phyloP scores from a whole-genome alignment of 352 stramenopile species.

The Phytopythium litorale region DNA sequence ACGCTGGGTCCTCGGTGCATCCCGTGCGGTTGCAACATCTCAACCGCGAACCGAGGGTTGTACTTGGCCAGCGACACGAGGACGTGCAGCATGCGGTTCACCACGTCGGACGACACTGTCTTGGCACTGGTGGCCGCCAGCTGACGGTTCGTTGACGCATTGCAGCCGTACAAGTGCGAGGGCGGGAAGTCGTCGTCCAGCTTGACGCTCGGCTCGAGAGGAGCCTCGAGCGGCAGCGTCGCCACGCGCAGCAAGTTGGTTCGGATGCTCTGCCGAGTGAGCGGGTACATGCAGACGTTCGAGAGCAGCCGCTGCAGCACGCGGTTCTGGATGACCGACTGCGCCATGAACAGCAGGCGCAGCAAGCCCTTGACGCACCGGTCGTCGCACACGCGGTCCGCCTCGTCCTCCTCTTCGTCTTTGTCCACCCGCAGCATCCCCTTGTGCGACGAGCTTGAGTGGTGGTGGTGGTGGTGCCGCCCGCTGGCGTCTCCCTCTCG shows the following conservation, averaged over 20 bases:
- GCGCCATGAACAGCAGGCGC: slow-evolving; percentile 73
- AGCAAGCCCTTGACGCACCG: slow-evolving; percentile 59
- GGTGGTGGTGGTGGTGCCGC: slow-evolving; percentile 21
- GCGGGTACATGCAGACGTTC: slow-evolving; percentile 80
- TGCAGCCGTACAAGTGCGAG: slow-evolving; percentile 47
- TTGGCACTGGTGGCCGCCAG: slow-evolving; percentile 8
- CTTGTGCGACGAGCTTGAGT: slow-evolving; percentile 19
- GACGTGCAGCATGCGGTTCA: slow-evolving; percentile 86
- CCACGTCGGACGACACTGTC: slow-evolving; percentile 78
- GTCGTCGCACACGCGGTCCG: slow-evolving; percentile 69
- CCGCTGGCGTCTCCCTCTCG: slow-evolving; percentile 22
- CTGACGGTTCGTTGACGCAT: slow-evolving; percentile 14
- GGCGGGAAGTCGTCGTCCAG: slow-evolving; percentile 60
- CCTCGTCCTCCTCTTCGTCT: slow-evolving; percentile 61
- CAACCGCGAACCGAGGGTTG: slow-evolving; percentile 87
- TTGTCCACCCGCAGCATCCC: slow-evolving; percentile 71
- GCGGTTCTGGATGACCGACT: slow-evolving; percentile 79
- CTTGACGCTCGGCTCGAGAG: slow-evolving; percentile 27
- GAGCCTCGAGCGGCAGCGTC: slow-evolving; percentile 41
- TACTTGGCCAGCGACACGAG: slow-evolving; percentile 89
- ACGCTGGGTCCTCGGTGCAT: slow-evolving; percentile 31
- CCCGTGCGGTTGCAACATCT: slow-evolving; percentile 74
- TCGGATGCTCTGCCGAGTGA: slow-evolving; percentile 59
- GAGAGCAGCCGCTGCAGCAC: slow-evolving; percentile 74
- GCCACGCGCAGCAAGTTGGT: slow-evolving; percentile 60